A percentile compares a stretch with the other conserved stretches of the same genome.
phyloP scores from a whole-genome alignment of 2,329 filamentous ascomycete species.

The Venturia effusa region DNA sequence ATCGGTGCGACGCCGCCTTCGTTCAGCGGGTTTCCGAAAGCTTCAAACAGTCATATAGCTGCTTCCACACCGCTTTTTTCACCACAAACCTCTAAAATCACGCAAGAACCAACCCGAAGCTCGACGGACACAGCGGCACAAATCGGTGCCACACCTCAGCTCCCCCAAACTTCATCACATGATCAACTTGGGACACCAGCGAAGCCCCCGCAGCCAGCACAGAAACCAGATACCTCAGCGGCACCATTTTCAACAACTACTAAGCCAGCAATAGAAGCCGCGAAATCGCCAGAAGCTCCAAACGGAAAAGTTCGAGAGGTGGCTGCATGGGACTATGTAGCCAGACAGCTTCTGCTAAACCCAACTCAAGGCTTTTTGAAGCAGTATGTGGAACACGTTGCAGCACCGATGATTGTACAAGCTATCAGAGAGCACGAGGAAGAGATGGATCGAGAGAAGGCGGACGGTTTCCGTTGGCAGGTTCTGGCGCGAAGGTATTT shows the following conservation, averaged over 20 bases:
- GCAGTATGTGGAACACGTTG: constrained; percentile 8
- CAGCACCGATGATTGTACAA: constrained; percentile 1
- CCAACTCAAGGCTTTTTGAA: constrained; percentile 3
- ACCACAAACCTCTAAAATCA: neutral
- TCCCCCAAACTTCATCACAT: neutral
- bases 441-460: neutral
- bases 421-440: neutral
- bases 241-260: neutral
- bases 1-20: neutral
- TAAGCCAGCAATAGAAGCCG: neutral
- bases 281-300: neutral
- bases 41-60: neutral
- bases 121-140: neutral
- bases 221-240: neutral
- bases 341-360: constrained; percentile 3
- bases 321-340: constrained; percentile 1
- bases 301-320: neutral
- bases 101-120: neutral
- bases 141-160: neutral
- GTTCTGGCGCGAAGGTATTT: neutral
- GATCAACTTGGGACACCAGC: neutral
- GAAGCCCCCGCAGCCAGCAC: neutral
- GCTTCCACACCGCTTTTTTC: neutral
- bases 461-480: neutral
- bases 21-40: neutral